Conservation (phyloP, 495 filamentous ascomycete species). For the Xylaria scruposa region DNA sequence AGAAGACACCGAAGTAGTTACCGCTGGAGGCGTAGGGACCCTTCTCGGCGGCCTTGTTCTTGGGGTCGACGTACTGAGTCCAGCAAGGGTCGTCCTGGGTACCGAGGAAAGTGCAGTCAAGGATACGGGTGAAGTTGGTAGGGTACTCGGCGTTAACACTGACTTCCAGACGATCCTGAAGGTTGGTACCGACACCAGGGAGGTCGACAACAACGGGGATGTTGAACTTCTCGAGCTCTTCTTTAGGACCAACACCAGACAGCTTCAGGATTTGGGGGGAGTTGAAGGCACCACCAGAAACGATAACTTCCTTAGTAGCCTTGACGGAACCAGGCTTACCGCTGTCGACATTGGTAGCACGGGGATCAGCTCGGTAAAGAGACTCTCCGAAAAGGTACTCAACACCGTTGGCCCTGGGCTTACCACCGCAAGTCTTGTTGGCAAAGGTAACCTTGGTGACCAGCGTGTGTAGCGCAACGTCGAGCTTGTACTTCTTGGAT, state of each 20-base stretch:
- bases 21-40: constrained; percentile 60
- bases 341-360: constrained; percentile 28
- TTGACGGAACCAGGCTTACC: constrained; percentile 53
- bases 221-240: constrained; percentile 44
- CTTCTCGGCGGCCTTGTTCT: constrained; percentile 38
- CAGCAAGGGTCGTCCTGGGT: constrained; percentile 57
- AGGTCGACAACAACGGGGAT: constrained; percentile 62
- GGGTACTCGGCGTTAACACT: constrained; percentile 53
- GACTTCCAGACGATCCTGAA: constrained; percentile 69
- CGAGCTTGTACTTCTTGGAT: constrained; percentile 61
- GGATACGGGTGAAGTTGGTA: constrained; percentile 48
- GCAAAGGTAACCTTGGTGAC: constrained; percentile 67
- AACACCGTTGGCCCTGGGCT: constrained; percentile 64
- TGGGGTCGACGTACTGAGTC: constrained; percentile 48
- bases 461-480: constrained; percentile 64
- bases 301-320: constrained; percentile 66
- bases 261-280: constrained; percentile 69
- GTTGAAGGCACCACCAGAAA: constrained; percentile 68
- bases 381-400: constrained; percentile 65
- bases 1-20: constrained; percentile 53
- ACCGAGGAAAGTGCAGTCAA: constrained; percentile 55
- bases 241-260: constrained; percentile 63
- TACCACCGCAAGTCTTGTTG: constrained; percentile 36
- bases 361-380: constrained; percentile 66
- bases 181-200: constrained; percentile 67